These are phyloP conservation scores for Naganishia randhawae DNA, from an alignment of 768 basidiomycete species.

Conservation along the genomic window DNA sequence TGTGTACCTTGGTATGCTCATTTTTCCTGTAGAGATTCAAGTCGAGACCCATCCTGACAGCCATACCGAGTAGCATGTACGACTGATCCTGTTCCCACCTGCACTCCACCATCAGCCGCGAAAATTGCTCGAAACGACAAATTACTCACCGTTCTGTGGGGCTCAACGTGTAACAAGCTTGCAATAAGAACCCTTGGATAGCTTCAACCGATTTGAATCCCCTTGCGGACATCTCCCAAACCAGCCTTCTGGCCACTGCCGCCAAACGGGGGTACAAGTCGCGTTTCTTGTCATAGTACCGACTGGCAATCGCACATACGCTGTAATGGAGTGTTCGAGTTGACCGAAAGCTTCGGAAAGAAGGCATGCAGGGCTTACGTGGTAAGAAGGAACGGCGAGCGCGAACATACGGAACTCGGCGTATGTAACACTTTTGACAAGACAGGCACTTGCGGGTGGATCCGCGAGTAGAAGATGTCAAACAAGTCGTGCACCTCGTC, in stretches of 20 bases:
- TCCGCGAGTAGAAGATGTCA: constrained; percentile 58
- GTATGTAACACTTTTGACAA: constrained; percentile 88
- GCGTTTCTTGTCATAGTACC: constrained; percentile 76
- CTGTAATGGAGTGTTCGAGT: constrained; percentile 52
- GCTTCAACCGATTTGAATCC: constrained; percentile 71
- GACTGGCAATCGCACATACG: constrained; percentile 86
- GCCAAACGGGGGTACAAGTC: constrained; percentile 72
- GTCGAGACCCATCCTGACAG: constrained; percentile 90
- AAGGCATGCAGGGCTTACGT: constrained; percentile 62
- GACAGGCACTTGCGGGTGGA: constrained; percentile 63
- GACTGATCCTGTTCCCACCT: constrained; percentile 90
- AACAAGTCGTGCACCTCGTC: constrained; percentile 90
- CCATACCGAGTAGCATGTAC: constrained; percentile 84
- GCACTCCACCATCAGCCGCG: neutral
- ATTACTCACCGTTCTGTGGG: constrained; percentile 69
- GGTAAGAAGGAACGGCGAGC: constrained; percentile 90
- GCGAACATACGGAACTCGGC: constrained; percentile 84
- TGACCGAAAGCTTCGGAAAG: constrained; percentile 15
- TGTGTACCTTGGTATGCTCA: constrained; percentile 61
- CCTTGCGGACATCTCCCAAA: constrained; percentile 58
- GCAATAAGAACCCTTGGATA: constrained; percentile 87
- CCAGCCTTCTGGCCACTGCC: constrained; percentile 71
- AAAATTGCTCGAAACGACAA: neutral
- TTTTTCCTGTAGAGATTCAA: constrained; percentile 91
- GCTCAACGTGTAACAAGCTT: constrained; percentile 84